These are phyloP conservation scores for Stephania cephalantha DNA, from an alignment of 164 flowering plant genomes.

Conservation along the genomic window DNA sequence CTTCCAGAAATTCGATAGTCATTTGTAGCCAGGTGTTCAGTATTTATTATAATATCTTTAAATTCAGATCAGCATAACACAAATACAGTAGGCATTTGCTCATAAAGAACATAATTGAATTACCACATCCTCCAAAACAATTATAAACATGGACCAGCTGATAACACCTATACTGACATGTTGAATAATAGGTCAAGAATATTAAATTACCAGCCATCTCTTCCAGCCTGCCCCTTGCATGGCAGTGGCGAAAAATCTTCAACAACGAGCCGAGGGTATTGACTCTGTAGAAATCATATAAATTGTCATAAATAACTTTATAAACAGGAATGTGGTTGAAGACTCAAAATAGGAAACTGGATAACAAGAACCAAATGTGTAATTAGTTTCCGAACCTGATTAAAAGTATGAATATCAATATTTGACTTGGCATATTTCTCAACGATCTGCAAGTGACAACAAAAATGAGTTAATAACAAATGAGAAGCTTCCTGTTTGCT, in stretches of 20 bases:
- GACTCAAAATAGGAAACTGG: not conserved
- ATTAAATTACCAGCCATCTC: constrained; percentile 82
- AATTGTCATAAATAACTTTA: not conserved
- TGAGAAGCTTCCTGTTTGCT: not conserved
- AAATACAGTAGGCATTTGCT: not conserved
- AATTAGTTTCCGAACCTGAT: constrained; percentile 52
- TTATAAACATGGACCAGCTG: not conserved
- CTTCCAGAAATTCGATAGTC: not conserved
- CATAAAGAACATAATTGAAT: not conserved
- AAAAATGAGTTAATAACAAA: not conserved
- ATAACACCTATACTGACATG: not conserved
- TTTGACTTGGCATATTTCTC: constrained; percentile 78
- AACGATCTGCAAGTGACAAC: constrained; percentile 52
- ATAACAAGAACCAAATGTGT: not conserved
- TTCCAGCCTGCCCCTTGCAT: constrained; percentile 70
- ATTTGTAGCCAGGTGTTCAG: not conserved
- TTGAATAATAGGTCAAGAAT: not conserved
- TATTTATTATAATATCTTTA: not conserved
- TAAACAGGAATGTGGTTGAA: not conserved
- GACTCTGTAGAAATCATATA: constrained; percentile 50
- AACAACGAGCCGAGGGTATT: constrained; percentile 84
- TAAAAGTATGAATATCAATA: constrained; percentile 84
- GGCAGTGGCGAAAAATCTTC: constrained; percentile 84
- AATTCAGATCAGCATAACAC: not conserved
- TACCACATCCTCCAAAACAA: not conserved